Evolutionary conservation across 768 basidiomycete genomes (phyloP).

Genomic region (Paxillus involutus): DNA sequence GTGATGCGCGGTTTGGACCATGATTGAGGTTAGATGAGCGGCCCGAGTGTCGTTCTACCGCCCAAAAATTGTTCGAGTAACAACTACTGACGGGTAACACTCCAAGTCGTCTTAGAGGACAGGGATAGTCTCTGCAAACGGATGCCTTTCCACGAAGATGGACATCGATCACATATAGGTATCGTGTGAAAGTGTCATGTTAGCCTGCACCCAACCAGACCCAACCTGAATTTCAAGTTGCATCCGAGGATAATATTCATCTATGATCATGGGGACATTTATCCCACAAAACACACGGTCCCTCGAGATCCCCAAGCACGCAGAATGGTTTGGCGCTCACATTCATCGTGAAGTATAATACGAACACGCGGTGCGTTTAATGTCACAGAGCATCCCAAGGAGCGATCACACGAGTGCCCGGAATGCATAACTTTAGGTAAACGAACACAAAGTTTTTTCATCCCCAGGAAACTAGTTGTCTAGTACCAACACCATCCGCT

Average conservation of each 20-base stretch:
- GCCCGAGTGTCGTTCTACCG: not conserved
- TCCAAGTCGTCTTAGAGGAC: no score
- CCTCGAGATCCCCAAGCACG: not conserved
- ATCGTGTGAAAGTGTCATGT: not conserved
- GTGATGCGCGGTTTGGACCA: slow-evolving; percentile 49
- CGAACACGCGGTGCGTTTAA: no score
- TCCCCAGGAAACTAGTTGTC: not conserved
- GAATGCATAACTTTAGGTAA: slow-evolving; percentile 15
- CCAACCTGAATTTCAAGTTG: no score
- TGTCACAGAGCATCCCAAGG: not conserved
- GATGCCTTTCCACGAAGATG: not conserved
- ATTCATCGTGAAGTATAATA: not conserved
- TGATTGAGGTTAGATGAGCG: slow-evolving; percentile 7
- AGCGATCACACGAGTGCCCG: slow-evolving; percentile 7
- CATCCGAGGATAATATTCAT: no score
- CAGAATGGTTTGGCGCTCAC: not conserved
- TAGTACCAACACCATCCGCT: not conserved
- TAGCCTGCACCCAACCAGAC: no score
- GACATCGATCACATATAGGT: not conserved
- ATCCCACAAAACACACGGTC: not conserved
- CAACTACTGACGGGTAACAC: not conserved
- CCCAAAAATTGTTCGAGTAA: not conserved
- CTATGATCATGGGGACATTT: no score
- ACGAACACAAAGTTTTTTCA: not conserved
- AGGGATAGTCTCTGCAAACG: no score